Base-by-base conservation (phyloP, 2,329 filamentous ascomycete genomes). In the Trichoderma harzianum region DNA sequence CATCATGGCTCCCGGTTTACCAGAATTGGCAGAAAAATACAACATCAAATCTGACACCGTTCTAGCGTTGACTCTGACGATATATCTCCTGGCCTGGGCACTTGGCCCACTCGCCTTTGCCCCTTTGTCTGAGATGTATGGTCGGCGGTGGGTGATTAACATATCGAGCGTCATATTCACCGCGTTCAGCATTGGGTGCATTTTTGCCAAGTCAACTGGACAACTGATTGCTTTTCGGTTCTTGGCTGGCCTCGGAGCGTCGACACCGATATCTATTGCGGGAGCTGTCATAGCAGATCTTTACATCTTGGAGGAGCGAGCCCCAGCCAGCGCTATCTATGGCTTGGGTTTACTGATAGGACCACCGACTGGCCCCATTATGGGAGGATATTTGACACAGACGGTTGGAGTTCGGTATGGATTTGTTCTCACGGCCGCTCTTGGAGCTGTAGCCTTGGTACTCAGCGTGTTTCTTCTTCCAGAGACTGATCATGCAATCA, bases 131-230 rank as follows among this genome's bases (percentile, higher is more conserved):
- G 87, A 89, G 74, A 74, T 84, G 43, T 85, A 84, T 71, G 84
- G 84, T 5, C 81, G 84, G 5, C 75, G 81, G 16, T 76, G 78
- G 21, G 75, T 86, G 28, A 84, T 84, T 71, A 77, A 83, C 68
- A 70, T 76, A 43, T 81, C 78, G 72, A 87, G 88, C 32, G 86
- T 90, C 14, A 77, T 90, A 16, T 83, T 82, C 10, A 88, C 90
- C 7, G 88, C 89, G 76, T 90, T 91, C 72, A 83, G 78, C 39
- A 75, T 84, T n/a, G 87, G 80, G 11, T 86, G 86, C 76, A 87
- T 87, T 0, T 76, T 83, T 12, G 77, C 78, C 5, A 79, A 36
- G 74, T 86, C 51, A 80, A 64, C 67, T 74, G 3, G 82, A 82
- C 74, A 70, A 39, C 78, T 88, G 14, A 79, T 87, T 60, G 80